Base-by-base conservation (phyloP, 805 yeast genomes). In the Groenewaldozyma tartarivorans region DNA sequence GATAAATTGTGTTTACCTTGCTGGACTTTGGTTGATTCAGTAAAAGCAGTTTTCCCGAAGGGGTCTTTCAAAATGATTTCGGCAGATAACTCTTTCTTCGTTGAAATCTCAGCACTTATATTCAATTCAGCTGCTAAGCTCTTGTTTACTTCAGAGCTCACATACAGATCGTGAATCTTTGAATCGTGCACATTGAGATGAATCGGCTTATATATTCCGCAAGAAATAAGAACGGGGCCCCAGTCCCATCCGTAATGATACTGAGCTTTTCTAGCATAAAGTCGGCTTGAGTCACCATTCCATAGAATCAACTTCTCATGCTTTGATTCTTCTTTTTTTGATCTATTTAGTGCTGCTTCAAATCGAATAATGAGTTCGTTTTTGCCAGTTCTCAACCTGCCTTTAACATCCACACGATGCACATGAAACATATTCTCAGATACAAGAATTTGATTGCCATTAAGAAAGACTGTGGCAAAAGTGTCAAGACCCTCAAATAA, bases 211-310 rank as follows among this genome's bases (percentile, higher is more conserved):
- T 60, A 69, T 1, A 69, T 69, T 4, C 75, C 75, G 49, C 72
- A 66, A 2, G 70, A 61, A 49, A 66, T 51, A 37, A 67, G 48
- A 2, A 57, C 45, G 4, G 72, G 57, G n/a, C 76, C 77, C 78
- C 77, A 72, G 51, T 72, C 78, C 78, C 77, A 72, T 2, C 77
- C 77, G 48, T 62, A 72, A 45, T 69, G 73, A 49, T 71, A 72
- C 48, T 71, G 77, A 1, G 77, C 74, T 48, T 72, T 72, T 47
- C 78, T 57, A 15, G 67, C 63, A 39, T 69, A 64, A 41, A 66
- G 52, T 30, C 77, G 56, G 36, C 63, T 52, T 6, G 65, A 44
- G 15, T 71, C 74, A 3, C 74, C 75, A 44, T 68, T 67, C 51
- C 57, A 69, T 16, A 62, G 60, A 5, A 32, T 38, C 15, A 54